Percentiles rank a stretch among this genome's conserved stretches.
Conservation (phyloP, 2,329 filamentous ascomycete genomes). For the Mycosphaerella arachidis region DNA sequence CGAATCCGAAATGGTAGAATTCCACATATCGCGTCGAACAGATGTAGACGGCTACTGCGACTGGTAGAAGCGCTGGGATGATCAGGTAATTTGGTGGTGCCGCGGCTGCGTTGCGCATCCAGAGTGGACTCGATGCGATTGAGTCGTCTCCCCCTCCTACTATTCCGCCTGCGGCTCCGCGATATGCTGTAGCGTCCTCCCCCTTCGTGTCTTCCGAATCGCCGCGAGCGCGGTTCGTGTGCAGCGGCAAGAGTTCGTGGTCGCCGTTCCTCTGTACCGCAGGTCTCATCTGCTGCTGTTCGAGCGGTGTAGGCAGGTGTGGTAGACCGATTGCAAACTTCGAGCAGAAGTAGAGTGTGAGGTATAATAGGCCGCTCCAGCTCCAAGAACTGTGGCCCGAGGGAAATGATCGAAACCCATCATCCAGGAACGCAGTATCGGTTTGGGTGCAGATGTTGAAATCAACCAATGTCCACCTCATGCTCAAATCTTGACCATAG, state of each 20-base stretch:
- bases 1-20: slow-evolving; percentile 87
- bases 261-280: slow-evolving; percentile 3
- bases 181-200: slow-evolving; percentile 5
- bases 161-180: neutral
- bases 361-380: slow-evolving; percentile 76
- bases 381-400: slow-evolving; percentile 71
- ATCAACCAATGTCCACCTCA: slow-evolving; percentile 66
- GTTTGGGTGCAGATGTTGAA: slow-evolving; percentile 68
- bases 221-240: slow-evolving; percentile 18
- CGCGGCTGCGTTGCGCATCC: slow-evolving; percentile 62
- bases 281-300: slow-evolving; percentile 5
- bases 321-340: slow-evolving; percentile 74
- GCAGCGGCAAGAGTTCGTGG: slow-evolving; percentile 27
- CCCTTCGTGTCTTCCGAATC: slow-evolving; percentile 13
- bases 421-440: slow-evolving; percentile 59
- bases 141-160: slow-evolving; percentile 11
- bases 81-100: slow-evolving; percentile 74
- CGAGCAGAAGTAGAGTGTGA: slow-evolving; percentile 80
- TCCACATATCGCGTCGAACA: slow-evolving; percentile 80
- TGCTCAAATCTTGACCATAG: slow-evolving; percentile 46
- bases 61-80: slow-evolving; percentile 17
- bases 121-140: slow-evolving; percentile 36
- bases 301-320: slow-evolving; percentile 50
- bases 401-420: slow-evolving; percentile 82
- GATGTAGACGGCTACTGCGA: slow-evolving; percentile 21